phyloP scores from a whole-genome alignment of 2,329 filamentous ascomycete genomes.

The Keithomyces neogunnii region DNA sequence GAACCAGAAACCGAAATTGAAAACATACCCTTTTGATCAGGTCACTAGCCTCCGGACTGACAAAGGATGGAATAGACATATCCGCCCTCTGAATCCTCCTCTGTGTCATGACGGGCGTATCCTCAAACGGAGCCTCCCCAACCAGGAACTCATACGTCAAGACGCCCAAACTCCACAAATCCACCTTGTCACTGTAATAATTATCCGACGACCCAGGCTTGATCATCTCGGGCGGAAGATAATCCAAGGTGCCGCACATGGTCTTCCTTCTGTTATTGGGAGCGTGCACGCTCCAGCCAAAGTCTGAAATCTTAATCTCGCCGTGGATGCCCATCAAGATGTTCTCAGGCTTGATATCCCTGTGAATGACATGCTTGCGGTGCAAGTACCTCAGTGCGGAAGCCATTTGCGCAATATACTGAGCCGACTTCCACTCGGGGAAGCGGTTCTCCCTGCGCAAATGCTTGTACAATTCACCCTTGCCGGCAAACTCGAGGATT shows the following conservation, averaged over 20 bases:
- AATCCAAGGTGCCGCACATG: constrained; percentile 95
- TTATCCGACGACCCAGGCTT: constrained; percentile 72
- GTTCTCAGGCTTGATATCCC: constrained; percentile 27
- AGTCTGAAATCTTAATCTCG: constrained; percentile 97
- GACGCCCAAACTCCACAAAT: constrained; percentile 92
- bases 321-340: constrained; percentile 68
- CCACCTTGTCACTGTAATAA: constrained; percentile 91
- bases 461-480: constrained; percentile 63
- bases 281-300: constrained; percentile 96
- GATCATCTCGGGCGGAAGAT: constrained; percentile 97
- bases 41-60: constrained; percentile 84
- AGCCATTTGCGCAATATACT: constrained; percentile 67
- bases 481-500: constrained; percentile 59
- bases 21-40: constrained; percentile 75
- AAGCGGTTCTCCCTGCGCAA: constrained; percentile 58
- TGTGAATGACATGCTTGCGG: constrained; percentile 23
- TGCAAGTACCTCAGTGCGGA: constrained; percentile 20
- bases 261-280: constrained; percentile 90
- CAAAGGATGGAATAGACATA: constrained; percentile 85
- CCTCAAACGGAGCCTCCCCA: constrained; percentile 94
- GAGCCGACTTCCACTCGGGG: constrained; percentile 59
- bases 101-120: constrained; percentile 90
- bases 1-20: not conserved
- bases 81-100: constrained; percentile 80
- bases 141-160: constrained; percentile 94